A percentile compares a stretch with the other conserved stretches of the same genome.
These are phyloP conservation scores for Quaeritorhiza haematococci DNA, from an alignment of 371 early-diverging fungal species.

Conservation along the genomic window DNA sequence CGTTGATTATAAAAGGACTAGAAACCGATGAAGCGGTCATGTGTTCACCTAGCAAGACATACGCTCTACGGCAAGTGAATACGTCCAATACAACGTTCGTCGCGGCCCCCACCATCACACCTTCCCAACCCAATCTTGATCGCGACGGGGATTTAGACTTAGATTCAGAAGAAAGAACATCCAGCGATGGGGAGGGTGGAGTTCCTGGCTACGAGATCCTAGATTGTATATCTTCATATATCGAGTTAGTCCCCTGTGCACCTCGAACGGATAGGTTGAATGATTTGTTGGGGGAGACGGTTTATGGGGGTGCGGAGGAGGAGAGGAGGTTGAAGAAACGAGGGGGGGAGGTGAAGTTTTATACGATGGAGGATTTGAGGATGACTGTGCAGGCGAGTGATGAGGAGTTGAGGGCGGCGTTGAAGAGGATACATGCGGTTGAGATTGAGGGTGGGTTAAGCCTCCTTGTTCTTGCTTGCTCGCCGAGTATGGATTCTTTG, in stretches of 20 bases:
- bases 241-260: slow-evolving; percentile 41
- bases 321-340: slow-evolving; percentile 18
- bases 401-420: slow-evolving; percentile 33
- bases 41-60: slow-evolving; percentile 48
- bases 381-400: slow-evolving; percentile 52
- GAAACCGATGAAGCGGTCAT: slow-evolving; percentile 49
- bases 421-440: slow-evolving; percentile 37
- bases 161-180: too few relatives aligned
- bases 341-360: slow-evolving; percentile 11
- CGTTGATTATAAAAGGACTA: slow-evolving; percentile 17
- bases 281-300: slow-evolving; percentile 22
- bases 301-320: slow-evolving; percentile 38
- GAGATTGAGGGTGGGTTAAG: slow-evolving; percentile 37
- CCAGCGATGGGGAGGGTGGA: too few relatives aligned
- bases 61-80: slow-evolving; percentile 42
- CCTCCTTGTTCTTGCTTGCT: too few relatives aligned
- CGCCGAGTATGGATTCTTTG: too few relatives aligned
- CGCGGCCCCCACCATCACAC: slow-evolving; percentile 4
- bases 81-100: slow-evolving; percentile 53
- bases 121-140: too few relatives aligned
- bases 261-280: slow-evolving; percentile 38
- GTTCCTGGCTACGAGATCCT: slow-evolving; percentile 2
- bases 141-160: too few relatives aligned
- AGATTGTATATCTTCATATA: slow-evolving; percentile 35
- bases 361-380: slow-evolving; percentile 28